These are phyloP conservation scores for Lunularia cruciata DNA, from an alignment of 225 moss, liverwort and hornwort genomes.

Conservation along the genomic window DNA sequence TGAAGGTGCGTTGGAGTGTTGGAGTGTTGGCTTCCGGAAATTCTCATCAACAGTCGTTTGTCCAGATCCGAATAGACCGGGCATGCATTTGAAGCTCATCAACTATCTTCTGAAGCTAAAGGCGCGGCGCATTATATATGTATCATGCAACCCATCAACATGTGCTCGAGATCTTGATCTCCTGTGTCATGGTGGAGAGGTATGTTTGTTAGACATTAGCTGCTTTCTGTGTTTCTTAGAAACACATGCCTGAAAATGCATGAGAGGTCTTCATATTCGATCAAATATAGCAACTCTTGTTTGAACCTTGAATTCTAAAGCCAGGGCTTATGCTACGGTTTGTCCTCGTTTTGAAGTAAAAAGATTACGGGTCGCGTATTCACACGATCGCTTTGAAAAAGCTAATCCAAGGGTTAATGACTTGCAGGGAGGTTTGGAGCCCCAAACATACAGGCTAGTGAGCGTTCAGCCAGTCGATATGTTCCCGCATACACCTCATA, in stretches of 20 bases:
- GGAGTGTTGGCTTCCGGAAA: too few species aligned
- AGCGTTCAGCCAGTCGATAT: constrained; percentile 90
- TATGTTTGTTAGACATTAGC: not conserved
- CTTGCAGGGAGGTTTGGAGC: constrained; percentile 31
- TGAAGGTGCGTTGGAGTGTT: too few species aligned
- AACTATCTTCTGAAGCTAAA: constrained; percentile 68
- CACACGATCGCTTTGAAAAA: too few species aligned
- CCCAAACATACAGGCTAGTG: constrained; percentile 55
- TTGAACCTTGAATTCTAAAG: not conserved
- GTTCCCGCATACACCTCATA: constrained; percentile 98
- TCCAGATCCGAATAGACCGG: constrained; percentile 94
- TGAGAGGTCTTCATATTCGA: not conserved
- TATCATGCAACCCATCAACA: constrained; percentile 98
- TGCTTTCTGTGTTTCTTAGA: not conserved
- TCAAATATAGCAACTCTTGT: not conserved
- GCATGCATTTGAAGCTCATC: constrained; percentile 89
- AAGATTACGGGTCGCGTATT: too few species aligned
- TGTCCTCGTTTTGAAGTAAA: too few species aligned
- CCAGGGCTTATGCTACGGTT: not conserved
- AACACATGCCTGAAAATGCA: not conserved
- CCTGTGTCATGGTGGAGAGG: constrained; percentile 76
- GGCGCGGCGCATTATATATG: constrained; percentile 77
- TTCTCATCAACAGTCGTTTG: too few species aligned
- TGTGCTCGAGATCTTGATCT: constrained; percentile 94
- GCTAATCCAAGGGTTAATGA: not conserved